Percentiles rank a stretch among this genome's conserved stretches.
These are phyloP conservation scores for Neopestalotiopsis clavispora DNA, from an alignment of 2,329 filamentous ascomycete genomes.

Conservation along the genomic window DNA sequence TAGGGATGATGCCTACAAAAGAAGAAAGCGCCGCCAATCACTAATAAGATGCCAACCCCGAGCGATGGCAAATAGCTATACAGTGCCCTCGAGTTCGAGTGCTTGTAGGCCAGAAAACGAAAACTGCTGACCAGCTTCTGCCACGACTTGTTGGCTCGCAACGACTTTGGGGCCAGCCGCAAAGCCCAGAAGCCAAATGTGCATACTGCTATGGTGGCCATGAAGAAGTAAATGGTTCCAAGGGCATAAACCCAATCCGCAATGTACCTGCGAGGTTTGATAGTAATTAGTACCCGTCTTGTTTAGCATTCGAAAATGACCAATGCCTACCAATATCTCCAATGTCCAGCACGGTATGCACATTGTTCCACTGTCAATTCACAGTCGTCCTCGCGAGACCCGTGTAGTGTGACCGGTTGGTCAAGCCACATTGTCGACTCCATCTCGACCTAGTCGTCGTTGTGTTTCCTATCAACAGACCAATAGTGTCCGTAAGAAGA, in stretches of 20 bases:
- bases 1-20: conserved; percentile 33
- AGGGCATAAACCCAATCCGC: conserved; percentile 59
- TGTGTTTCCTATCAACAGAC: not conserved
- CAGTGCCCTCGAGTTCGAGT: conserved; percentile 37
- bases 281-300: not conserved
- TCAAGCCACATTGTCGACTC: conserved; percentile 39
- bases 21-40: conserved; percentile 50
- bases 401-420: conserved; percentile 45
- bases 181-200: conserved; percentile 41
- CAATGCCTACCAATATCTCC: conserved; percentile 49
- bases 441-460: not conserved
- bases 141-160: conserved; percentile 35
- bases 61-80: conserved; percentile 45
- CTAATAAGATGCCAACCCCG: conserved; percentile 46
- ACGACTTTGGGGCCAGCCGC: conserved; percentile 32
- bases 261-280: conserved; percentile 48
- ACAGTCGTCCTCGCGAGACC: conserved; percentile 39
- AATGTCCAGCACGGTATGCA: conserved; percentile 48
- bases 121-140: conserved; percentile 38
- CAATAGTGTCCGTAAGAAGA: not conserved
- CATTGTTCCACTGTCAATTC: conserved; percentile 48
- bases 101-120: conserved; percentile 47
- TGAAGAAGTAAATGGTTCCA: conserved; percentile 57
- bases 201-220: conserved; percentile 53
- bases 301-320: not conserved